Evolutionary conservation across 176 grass and related monocot species (phyloP).

Genomic region (Alloteropsis semialata): DNA sequence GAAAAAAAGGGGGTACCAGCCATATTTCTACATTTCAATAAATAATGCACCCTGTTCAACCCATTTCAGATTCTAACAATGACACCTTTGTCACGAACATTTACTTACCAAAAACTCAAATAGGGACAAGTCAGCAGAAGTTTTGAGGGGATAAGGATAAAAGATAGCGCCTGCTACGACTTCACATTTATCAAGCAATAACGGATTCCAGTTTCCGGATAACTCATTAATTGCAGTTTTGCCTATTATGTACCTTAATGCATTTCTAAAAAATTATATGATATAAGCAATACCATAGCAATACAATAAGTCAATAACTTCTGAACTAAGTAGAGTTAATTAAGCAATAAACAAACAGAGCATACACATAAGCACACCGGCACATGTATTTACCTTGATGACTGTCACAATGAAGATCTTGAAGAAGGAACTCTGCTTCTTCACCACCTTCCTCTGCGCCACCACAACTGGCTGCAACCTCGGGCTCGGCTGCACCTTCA

Average conservation of each 20-base stretch:
- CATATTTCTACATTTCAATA: not conserved
- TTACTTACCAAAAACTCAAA: not conserved
- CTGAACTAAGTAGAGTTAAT: not conserved
- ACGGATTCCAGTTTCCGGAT: not conserved
- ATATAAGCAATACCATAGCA: not conserved
- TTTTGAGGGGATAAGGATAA: not conserved
- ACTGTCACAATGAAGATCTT: constrained; percentile 45
- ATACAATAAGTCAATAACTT: not conserved
- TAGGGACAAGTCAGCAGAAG: not conserved
- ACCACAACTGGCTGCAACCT: not conserved
- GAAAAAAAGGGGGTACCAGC: not conserved
- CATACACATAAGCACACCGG: not conserved
- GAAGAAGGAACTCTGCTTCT: constrained; percentile 32
- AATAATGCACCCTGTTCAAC: not conserved
- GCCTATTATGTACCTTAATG: not conserved
- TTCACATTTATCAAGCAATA: not conserved
- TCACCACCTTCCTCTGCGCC: constrained; percentile 45
- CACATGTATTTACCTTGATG: constrained; percentile 53
- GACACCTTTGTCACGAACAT: not conserved
- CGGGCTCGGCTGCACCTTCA: constrained; percentile 18
- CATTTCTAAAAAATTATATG: not conserved
- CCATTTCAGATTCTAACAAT: not conserved
- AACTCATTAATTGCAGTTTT: not conserved
- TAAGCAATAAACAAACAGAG: constrained; percentile 20
- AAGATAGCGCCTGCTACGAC: not conserved